Base-by-base conservation (phyloP, 1,284 basidiomycete genomes). In the Takashimella tepidaria region DNA sequence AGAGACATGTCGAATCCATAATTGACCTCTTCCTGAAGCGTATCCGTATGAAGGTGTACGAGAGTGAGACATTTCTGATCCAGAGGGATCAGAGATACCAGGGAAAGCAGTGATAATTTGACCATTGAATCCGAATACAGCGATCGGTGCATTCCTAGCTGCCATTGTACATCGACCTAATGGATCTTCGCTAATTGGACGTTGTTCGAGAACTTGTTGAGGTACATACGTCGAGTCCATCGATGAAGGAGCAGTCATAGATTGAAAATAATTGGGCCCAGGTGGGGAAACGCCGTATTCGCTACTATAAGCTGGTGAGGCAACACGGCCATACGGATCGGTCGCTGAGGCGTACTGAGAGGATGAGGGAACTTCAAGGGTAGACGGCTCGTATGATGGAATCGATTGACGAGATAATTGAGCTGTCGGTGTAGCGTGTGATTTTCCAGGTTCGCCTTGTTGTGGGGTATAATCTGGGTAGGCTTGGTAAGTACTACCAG, bases 91-190 rank as follows among this genome's bases (percentile, higher is more conserved):
- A 2, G 82, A 78, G 12, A 83, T 79, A 8, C 83, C 83, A 54
- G 92, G 90, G 78, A 93, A 93, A 68, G 87, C 91, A 5, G 88
- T 86, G 11, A 93, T 80, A 48, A 95, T 66, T 64, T 86, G 86
- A 12, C 92, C 92, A 24, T 89, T 89, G 67, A 92, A 92, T 0
- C 92, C 92, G 64, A 96, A 95, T 56, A 83, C 86, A 51, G 92
- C 79, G 19, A 95, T 79, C 0, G 92, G 92, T 2, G 86, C 83
- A 43, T 84, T 67, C 6, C 69, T 62, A 4, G 73, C 72, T 1
- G 58, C 82, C 49, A 82, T 80, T 5, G 84, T 80, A 25, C 85
- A 84, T 53, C 92, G 81, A 41, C 86, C 84, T 1, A 92, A 78
- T 6, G 88, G 87, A 70, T 93, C 89, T 65, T 92, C 91, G 19